Evolutionary conservation across 768 basidiomycete species (phyloP).

Genomic region (Naganishia onofrii): DNA sequence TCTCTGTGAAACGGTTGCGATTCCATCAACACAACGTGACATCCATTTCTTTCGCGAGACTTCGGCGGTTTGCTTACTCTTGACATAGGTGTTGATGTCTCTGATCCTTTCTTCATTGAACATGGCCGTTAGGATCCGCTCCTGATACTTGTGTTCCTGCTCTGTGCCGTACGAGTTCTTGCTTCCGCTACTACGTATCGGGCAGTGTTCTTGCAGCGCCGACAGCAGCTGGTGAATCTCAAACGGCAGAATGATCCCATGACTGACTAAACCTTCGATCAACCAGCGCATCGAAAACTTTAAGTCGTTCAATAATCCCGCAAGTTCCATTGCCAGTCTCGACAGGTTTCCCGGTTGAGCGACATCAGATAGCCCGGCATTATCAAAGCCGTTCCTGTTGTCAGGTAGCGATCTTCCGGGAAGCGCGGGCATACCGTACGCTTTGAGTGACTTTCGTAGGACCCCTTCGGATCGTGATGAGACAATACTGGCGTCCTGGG

Average conservation of each 20-base stretch:
- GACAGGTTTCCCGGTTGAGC: background rate
- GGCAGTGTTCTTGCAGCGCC: slow-evolving; percentile 29
- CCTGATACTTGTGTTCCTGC: background rate
- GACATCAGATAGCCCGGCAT: background rate
- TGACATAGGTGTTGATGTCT: slow-evolving; percentile 17
- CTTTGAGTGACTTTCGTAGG: slow-evolving; percentile 2
- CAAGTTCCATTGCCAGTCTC: background rate
- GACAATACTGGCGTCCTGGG: slow-evolving; percentile 16
- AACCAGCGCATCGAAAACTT: slow-evolving; percentile 41
- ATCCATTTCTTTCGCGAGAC: too few species aligned
- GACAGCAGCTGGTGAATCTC: slow-evolving; percentile 32
- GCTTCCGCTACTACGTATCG: background rate
- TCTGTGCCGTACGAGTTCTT: background rate
- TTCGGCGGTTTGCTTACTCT: background rate
- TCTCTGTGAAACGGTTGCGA: background rate
- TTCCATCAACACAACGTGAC: too few species aligned
- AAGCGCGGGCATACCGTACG: background rate
- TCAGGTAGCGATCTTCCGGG: background rate
- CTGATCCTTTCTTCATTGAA: slow-evolving; percentile 29
- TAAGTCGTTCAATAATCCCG: slow-evolving; percentile 23
- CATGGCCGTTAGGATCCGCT: slow-evolving; percentile 19
- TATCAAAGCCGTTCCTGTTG: background rate
- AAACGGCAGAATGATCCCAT: slow-evolving; percentile 40
- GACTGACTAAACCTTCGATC: slow-evolving; percentile 47
- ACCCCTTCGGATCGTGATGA: slow-evolving; percentile 8